A percentile compares a stretch with the other conserved stretches of the same genome.
These are phyloP conservation scores for Marasmius oreades DNA, from an alignment of 1,284 basidiomycete species.

Conservation along the genomic window DNA sequence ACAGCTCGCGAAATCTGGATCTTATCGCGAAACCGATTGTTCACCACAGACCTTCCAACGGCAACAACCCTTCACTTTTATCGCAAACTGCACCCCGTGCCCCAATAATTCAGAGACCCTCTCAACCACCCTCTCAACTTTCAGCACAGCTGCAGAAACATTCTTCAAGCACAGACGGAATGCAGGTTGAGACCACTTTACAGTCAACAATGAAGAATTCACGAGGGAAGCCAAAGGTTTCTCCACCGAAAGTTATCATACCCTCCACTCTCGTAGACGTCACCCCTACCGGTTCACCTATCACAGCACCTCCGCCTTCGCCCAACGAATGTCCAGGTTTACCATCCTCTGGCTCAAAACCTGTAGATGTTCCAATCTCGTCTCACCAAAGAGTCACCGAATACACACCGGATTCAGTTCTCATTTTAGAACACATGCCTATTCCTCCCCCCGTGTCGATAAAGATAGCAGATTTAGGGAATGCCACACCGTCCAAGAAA, in stretches of 20 bases:
- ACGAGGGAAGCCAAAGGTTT: not conserved
- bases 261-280: slow-evolving; percentile 4
- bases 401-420: slow-evolving; percentile 18
- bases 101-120: slow-evolving; percentile 24
- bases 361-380: slow-evolving; percentile 13
- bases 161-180: slow-evolving; percentile 20
- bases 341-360: slow-evolving; percentile 9
- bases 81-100: slow-evolving; percentile 56
- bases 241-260: not conserved
- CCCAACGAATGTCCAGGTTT: slow-evolving; percentile 13
- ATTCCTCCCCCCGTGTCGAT: slow-evolving; percentile 59
- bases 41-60: slow-evolving; percentile 15
- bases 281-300: slow-evolving; percentile 6
- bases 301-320: slow-evolving; percentile 25
- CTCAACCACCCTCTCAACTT: slow-evolving; percentile 35
- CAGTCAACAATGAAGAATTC: not conserved
- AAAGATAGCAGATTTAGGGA: slow-evolving; percentile 90
- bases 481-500: slow-evolving; percentile 77
- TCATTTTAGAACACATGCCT: slow-evolving; percentile 20
- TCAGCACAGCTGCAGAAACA: slow-evolving; percentile 36
- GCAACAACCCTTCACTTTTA: slow-evolving; percentile 50
- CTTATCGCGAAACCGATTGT: slow-evolving; percentile 1
- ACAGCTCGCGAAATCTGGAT: not conserved
- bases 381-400: slow-evolving; percentile 18
- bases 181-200: not conserved